Base-by-base conservation (phyloP, 257 asterid species). In the Echites panduratus region DNA sequence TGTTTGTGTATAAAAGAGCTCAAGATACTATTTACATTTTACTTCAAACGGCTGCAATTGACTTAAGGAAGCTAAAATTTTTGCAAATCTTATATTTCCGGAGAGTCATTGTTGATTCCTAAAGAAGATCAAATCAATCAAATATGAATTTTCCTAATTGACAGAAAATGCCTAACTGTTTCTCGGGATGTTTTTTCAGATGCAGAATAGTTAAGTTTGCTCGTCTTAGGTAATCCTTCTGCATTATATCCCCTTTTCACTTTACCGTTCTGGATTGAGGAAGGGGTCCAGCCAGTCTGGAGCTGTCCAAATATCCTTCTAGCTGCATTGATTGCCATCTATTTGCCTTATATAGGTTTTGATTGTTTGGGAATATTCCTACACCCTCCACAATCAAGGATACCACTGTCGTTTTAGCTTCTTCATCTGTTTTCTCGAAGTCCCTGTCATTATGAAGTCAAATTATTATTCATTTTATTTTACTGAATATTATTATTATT, bases 301-400 rank as follows among this genome's bases (percentile, higher is more conserved):
- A 80, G 67, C 70, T 75, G 54, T 65, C 77, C 75, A 85, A 70
- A 43, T 41, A 47, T 35, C 49, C 45, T 68, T 12, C 53, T 56
- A 64, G 71, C 65, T 63, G 72, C 77, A 72, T 71, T 66, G 20
- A 59, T 35, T 73, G 47, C 81, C 50, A 70, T 79, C 84, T 77
- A 79, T 73, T 62, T 35, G 65, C 77, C 82, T 62, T 73, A 58
- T 66, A n/a, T n/a, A n/a, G 62, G 58, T 26, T 49, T 72, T 81
- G 77, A 67, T 63, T 78, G 69, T 78, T 80, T 66, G 73, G 72
- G 64, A 76, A 62, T 77, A 76, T 78, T 82, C 73, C 73, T 79
- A 32, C 67, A 76, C 80, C 89, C 80, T 70, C 74, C 64, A 52
- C 86, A 69, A 85, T 87, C 73, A 88, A 78, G 56, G 86, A 81